Evolutionary conservation across 23 red algal genomes (phyloP), one percentile per base, ranked within the genome.

Genomic region (Chondrus crispus): DNA sequence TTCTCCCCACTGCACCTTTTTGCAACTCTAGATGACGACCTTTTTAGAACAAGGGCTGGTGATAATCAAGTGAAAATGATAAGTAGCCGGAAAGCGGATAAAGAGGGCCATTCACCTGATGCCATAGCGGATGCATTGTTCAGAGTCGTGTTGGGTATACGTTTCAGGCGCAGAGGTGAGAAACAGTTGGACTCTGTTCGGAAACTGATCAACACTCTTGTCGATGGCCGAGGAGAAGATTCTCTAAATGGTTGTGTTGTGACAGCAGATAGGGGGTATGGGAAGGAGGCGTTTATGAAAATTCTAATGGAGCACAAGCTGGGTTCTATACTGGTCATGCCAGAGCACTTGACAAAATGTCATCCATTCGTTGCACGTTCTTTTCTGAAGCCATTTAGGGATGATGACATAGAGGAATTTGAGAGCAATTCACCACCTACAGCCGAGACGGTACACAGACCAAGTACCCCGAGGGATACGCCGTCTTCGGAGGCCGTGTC

Each of bases 1-100:
- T 76, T 76, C 37, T 26, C 28, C 39, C 37, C 71, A 26, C 28
- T 76, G 30, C 43, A 46, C 44, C 44, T 37, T 40, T 46, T 76
- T 42, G 4, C 71, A 22, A 76, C 71, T 12, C 71, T 76, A 5
- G 11, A 76, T 38, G 71, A 76, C 5, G 5, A 76, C 36, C 24
- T 5, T 12, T 6, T 76, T 48, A 5, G 6, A 26, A 76, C 6
- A 48, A 76, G 71, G 44, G 71, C 71, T 76, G 71, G n/a, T 28
- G 71, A 37, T 38, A 76, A 76, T 48, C 71, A 76, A 76, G 71
- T 48, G 24, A 76, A 76, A 38, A 76, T 24, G n/a, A 28, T 76
- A 4, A 37, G 71, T 76, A 24, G 30, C 39, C 24, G 19, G 28
- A 76, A 76, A 38, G 71, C 71, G 28, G 5, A 76, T 48, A 24